Percentiles rank a stretch among this genome's conserved stretches.
Conservation (phyloP, 2,329 filamentous ascomycete species). For the Xylogone sp. region DNA sequence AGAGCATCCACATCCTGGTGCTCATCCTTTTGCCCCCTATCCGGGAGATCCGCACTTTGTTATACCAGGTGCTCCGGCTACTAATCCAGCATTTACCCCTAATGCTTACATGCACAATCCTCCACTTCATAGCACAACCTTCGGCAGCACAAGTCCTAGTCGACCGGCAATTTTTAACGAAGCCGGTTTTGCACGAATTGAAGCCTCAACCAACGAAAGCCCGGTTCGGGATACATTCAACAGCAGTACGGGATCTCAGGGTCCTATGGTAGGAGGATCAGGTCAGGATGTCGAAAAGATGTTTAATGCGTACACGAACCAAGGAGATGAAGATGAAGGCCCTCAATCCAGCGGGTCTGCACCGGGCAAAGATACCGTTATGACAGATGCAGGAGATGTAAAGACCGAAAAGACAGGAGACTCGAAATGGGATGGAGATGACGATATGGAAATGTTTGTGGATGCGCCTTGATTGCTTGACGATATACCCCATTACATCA, state of each 20-base stretch:
- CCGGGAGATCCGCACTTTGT: conserved; percentile 21
- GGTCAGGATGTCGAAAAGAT: conserved; percentile 20
- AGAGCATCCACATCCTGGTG: conserved; percentile 17
- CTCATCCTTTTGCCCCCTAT: conserved; percentile 22
- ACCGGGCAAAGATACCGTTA: neutral
- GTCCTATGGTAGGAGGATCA: neutral
- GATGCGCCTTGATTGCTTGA: conserved; percentile 17
- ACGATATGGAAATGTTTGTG: conserved; percentile 22
- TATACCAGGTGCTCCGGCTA: conserved; percentile 11
- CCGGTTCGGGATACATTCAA: conserved; percentile 23
- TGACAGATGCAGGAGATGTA: conserved; percentile 3
- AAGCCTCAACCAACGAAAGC: conserved; percentile 19
- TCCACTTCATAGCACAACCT: conserved; percentile 16
- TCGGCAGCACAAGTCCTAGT: conserved; percentile 13
- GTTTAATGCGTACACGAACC: conserved; percentile 28
- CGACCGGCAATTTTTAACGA: conserved; percentile 22
- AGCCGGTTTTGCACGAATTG: conserved; percentile 21
- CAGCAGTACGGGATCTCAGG: conserved; percentile 6
- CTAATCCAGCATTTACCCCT: conserved; percentile 26
- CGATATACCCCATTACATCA: neutral
- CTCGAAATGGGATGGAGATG: conserved; percentile 17
- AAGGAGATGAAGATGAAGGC: conserved; percentile 19
- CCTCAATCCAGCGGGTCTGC: neutral
- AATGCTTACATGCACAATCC: conserved; percentile 24
- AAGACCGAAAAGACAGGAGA: conserved; percentile 15